Base-by-base conservation (phyloP, 108 stramenopile genomes). In the Pseudonitzschia delicatissima region DNA sequence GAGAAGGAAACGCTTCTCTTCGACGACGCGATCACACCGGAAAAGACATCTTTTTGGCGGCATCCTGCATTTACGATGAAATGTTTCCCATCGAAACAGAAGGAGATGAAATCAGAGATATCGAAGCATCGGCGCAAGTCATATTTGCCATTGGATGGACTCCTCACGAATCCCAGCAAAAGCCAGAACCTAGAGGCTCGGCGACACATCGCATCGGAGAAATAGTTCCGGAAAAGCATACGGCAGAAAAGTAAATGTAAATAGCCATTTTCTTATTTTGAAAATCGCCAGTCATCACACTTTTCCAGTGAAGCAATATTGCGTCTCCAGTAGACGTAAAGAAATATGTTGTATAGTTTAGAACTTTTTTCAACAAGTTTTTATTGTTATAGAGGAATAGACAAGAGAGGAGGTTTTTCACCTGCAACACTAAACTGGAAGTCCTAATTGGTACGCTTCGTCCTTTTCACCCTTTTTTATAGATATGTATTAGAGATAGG, bases 111-210 rank as follows among this genome's bases (percentile, higher is more conserved):
- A 35, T 15, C 17, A 67, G 66, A 27, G 76, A 70, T 6, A 71
- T 90, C 26, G 73, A 78, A 40, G 94, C 96, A 1, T 80, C 88
- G 33, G 90, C 88, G 18, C 89, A 95, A 59, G 80, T 97, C 12
- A 96, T 98, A 20, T 99, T 91, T 76, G 95, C 94, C 57, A 99
- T 99, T 69, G 98, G 97, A 23, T 99, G 98, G 98, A 90, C 89
- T 55, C 96, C 96, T 28, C 93, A 99, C 72, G 90, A 74, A 23
- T 86, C 87, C 5, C 97, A 99, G 70, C 98, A 82, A 52, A 72
- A 90, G 62, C 95, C 98, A 4, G 58, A 82, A 65, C 72, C 79
- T 57, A 75, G 95, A 8, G 96, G 96, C 3, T 78, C 79, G 20
- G 96, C 93, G 20, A 78, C 84, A 11, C 80, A 72, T 29, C 82